Base-by-base conservation (phyloP, 495 filamentous ascomycete genomes). In the Trichoderma orchidacearum region DNA sequence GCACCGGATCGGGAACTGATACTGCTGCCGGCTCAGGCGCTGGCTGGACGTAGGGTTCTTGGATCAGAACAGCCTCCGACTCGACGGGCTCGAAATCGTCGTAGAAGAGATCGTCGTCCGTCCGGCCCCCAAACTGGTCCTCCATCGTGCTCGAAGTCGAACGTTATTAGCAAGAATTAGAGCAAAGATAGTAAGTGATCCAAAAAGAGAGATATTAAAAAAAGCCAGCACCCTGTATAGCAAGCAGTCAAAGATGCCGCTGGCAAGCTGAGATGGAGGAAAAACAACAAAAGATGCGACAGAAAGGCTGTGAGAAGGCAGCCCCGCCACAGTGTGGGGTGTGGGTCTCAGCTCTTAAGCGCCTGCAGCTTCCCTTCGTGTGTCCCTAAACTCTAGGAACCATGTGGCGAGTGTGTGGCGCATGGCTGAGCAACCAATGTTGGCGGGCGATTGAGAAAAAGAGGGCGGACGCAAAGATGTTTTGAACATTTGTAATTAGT, bases 61-160 rank as follows among this genome's bases (percentile, higher is more conserved):
- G 17, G 13, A 32, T 36, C 29, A 51, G 11, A 6, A 35, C 29
- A 23, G 56, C 9, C 30, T 57, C 45, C 23, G 41, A 35, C 21
- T 57, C 58, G 23, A 75, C 64, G 15, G 70, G 72, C 60, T 77
- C 75, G 52, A 75, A 75, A 50, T 77, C 75, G 53, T 77, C 75
- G 6, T 72, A 67, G 51, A 77, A 77, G 58, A 77, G 66, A 56
- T 76, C 75, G 54, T 77, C 75, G 59, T 77, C 75, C 34, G 75
- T 77, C 13, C 75, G 63, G 29, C 75, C 75, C 56, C 70, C 71
- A 32, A 76, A 77, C 58, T 77, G 74, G 51, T 77, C 75, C 25
- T 72, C 69, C 67, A 70, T 71, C 54, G 51, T 60, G 36, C 34
- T 29, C 18, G 28, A 50, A n/a, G 29, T 54, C 6, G 30, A 13